Conservation (phyloP, 2,329 filamentous ascomycete species). For the Trichoderma oligosporum region DNA sequence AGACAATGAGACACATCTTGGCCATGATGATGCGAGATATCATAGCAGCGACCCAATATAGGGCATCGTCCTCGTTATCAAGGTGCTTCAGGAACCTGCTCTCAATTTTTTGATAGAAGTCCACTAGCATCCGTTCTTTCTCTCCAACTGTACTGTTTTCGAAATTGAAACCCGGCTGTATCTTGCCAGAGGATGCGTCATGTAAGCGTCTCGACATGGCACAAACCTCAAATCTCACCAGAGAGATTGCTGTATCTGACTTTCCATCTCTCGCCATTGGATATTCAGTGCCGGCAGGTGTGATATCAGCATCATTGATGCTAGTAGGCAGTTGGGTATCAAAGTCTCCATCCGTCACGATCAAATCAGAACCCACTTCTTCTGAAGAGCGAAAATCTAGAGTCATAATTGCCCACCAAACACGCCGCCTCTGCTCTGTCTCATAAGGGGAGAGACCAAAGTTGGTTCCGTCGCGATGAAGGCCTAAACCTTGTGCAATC, state of each 20-base stretch:
- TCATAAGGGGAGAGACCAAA: conserved; percentile 55
- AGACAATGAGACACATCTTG: conserved; percentile 73
- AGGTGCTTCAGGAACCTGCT: conserved; percentile 52
- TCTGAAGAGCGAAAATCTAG: conserved; percentile 55
- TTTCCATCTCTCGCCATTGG: conserved; percentile 47
- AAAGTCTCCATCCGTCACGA: conserved; percentile 39
- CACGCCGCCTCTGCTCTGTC: conserved; percentile 55
- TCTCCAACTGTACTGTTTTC: conserved; percentile 33
- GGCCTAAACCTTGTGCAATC: conserved; percentile 56
- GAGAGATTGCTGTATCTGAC: conserved; percentile 49
- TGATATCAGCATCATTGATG: conserved; percentile 48
- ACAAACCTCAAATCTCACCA: conserved; percentile 52
- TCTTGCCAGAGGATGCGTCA: conserved; percentile 33
- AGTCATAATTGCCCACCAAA: conserved; percentile 59
- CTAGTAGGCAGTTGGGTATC: conserved; percentile 50
- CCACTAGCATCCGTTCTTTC: conserved; percentile 46
- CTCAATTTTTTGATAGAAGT: conserved; percentile 52
- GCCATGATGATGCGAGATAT: conserved; percentile 68
- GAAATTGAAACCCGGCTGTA: conserved; percentile 30
- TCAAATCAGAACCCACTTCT: conserved; percentile 48
- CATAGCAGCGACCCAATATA: conserved; percentile 67
- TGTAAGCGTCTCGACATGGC: conserved; percentile 37
- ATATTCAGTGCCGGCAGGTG: conserved; percentile 43
- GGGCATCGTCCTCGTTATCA: conserved; percentile 45
- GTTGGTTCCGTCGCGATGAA: conserved; percentile 53